Evolutionary conservation across 202 grass and related monocot genomes (phyloP).

Genomic region (Schoenoplectus tabernaemontani): DNA sequence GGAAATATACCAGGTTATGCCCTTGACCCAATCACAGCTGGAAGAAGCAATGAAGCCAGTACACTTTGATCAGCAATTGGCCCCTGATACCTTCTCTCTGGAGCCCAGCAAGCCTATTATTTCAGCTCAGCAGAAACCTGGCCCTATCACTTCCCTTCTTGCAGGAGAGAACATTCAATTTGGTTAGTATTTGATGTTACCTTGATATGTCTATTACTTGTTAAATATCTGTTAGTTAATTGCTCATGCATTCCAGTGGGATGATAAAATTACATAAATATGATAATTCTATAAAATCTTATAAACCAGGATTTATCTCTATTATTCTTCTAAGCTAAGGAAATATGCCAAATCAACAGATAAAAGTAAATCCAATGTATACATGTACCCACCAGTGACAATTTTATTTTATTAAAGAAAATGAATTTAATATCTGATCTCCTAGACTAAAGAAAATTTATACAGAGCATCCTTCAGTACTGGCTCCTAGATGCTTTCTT

Average conservation of each 20-base stretch:
- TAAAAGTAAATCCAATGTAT: too few relatives aligned
- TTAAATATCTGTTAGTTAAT: background rate
- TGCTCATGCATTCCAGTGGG: background rate
- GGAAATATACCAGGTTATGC: constrained; percentile 55
- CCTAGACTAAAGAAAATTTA: too few relatives aligned
- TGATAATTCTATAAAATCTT: too few relatives aligned
- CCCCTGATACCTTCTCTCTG: constrained; percentile 37
- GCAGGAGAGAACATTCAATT: constrained; percentile 93
- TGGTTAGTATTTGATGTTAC: constrained; percentile 43
- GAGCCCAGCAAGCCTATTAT: constrained; percentile 42
- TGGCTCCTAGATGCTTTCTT: too few relatives aligned
- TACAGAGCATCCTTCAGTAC: too few relatives aligned
- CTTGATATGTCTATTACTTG: background rate
- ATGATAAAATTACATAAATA: background rate
- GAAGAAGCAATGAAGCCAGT: constrained; percentile 90
- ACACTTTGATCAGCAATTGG: constrained; percentile 56
- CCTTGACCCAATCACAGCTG: constrained; percentile 95
- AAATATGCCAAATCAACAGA: too few relatives aligned
- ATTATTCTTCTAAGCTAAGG: too few relatives aligned
- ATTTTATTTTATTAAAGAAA: too few relatives aligned
- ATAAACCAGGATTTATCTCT: too few relatives aligned
- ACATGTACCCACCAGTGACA: too few relatives aligned
- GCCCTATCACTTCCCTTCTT: constrained; percentile 73
- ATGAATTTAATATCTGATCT: too few relatives aligned
- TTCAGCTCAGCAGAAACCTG: constrained; percentile 42